Evolutionary conservation across 352 stramenopile species (phyloP).

Genomic region (Elongisporangium anandrum): DNA sequence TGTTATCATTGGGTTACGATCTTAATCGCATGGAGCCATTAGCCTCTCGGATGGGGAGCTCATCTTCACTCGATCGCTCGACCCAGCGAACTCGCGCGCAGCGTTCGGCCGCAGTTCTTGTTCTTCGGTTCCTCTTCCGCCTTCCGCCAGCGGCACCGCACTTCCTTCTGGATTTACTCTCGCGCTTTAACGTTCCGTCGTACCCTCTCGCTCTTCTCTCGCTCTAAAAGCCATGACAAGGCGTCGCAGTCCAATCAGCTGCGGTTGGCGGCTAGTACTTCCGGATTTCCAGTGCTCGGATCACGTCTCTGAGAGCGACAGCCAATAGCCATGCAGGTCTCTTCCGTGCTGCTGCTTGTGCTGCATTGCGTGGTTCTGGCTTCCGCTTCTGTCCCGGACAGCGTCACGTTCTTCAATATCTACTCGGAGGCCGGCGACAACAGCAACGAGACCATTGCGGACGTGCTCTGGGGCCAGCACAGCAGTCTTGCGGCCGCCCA

Average conservation of each 20-base stretch:
- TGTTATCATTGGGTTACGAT: neutral
- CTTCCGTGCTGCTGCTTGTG: neutral
- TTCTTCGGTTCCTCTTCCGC: neutral
- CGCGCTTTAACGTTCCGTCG: neutral
- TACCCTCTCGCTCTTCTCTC: neutral
- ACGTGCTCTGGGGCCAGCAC: neutral
- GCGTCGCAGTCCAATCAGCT: neutral
- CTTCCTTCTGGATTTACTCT: neutral
- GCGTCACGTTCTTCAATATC: neutral
- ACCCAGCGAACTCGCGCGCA: neutral
- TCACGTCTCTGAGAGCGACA: neutral
- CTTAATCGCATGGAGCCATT: neutral
- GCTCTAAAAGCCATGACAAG: neutral
- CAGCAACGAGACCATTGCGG: neutral
- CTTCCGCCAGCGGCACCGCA: neutral
- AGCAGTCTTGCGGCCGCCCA: neutral
- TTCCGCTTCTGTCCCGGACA: neutral
- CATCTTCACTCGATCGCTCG: neutral
- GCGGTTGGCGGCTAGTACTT: neutral
- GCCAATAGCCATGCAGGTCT: neutral
- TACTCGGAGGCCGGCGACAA: neutral
- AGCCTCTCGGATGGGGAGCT: neutral
- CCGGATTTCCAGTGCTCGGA: neutral
- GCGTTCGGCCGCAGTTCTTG: neutral
- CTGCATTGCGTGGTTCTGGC: neutral